These are phyloP conservation scores for Trichosporon coremiiforme DNA, from an alignment of 1,284 basidiomycete species.

Conservation along the genomic window DNA sequence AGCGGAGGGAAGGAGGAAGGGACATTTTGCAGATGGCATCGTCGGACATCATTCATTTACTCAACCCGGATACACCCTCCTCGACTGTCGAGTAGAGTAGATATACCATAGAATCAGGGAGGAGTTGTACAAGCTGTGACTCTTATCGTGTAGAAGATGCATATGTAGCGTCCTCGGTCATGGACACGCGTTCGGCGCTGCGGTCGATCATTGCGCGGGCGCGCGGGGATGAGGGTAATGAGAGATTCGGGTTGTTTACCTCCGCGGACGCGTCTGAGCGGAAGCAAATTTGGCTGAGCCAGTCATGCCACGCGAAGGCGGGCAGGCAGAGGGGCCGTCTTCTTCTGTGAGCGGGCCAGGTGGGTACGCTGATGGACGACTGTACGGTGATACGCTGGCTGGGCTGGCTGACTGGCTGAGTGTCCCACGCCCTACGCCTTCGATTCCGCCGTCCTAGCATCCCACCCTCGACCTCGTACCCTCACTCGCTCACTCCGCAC, in stretches of 20 bases:
- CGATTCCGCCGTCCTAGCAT: not conserved
- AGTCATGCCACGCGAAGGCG: not conserved
- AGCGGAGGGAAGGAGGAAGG: not conserved
- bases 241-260: not conserved
- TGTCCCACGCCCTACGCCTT: slow-evolving; percentile 8
- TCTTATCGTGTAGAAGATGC: slow-evolving; percentile 12
- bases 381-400: slow-evolving; percentile 5
- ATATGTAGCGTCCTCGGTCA: slow-evolving; percentile 8
- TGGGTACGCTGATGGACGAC: not conserved
- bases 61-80: not conserved
- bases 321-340: not conserved
- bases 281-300: not conserved
- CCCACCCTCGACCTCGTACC: slow-evolving; percentile 10
- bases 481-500: not conserved
- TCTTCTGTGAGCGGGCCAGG: not conserved
- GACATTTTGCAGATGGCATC: not conserved
- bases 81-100: not conserved
- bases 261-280: slow-evolving; percentile 1
- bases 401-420: too few relatives aligned
- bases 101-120: slow-evolving; percentile 3
- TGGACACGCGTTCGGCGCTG: not conserved
- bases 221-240: too few relatives aligned
- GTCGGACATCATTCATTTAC: not conserved
- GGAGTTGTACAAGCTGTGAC: slow-evolving; percentile 9
- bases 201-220: too few relatives aligned